Conservation (phyloP, 2,329 filamentous ascomycete genomes). For the Neoscytalidium dimidiatum region DNA sequence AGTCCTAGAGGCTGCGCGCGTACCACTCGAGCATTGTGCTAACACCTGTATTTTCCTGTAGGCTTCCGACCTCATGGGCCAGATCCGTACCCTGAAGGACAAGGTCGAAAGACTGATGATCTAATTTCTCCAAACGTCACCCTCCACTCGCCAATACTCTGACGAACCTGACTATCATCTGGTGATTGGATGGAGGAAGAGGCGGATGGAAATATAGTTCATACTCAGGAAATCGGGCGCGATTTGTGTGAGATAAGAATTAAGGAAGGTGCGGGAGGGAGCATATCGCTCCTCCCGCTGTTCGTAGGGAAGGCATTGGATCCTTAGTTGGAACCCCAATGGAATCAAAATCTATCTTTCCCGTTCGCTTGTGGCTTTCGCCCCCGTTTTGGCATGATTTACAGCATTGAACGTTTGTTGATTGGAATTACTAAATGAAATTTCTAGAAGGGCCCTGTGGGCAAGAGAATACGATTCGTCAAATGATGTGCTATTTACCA, state of each 20-base stretch:
- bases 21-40: not conserved
- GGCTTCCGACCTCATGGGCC: conserved; percentile 70
- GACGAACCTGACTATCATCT: not conserved
- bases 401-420: no score
- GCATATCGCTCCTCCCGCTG: not conserved
- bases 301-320: not conserved
- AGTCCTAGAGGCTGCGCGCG: no score
- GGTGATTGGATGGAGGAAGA: not conserved
- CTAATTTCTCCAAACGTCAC: conserved; percentile 44
- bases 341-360: not conserved
- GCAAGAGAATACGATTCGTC: no score
- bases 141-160: not conserved
- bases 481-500: no score
- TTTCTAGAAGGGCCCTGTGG: no score
- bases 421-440: no score
- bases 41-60: not conserved
- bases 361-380: not conserved
- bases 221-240: no score
- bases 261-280: not conserved
- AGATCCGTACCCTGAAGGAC: conserved; percentile 87
- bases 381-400: no score
- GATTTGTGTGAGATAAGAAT: not conserved
- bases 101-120: conserved; percentile 96
- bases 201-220: not conserved
- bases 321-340: conserved; percentile 17